These are phyloP conservation scores for Artemisia annua DNA, from an alignment of 129 eudicot genomes.

Conservation along the genomic window DNA sequence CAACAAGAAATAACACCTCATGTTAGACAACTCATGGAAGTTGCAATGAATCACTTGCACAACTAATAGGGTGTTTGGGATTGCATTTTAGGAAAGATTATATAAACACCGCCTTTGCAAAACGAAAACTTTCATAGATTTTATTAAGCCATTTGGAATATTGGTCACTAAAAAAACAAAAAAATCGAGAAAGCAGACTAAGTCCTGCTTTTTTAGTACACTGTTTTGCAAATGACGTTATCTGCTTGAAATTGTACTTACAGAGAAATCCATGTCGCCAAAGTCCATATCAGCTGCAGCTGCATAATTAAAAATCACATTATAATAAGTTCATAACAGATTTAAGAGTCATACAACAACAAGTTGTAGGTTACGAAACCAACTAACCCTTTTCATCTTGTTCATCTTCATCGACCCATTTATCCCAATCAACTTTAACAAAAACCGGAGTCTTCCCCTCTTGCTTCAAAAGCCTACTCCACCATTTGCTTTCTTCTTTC, in stretches of 20 bases:
- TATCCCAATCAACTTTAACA: slow-evolving; percentile 83
- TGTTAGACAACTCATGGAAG: not conserved
- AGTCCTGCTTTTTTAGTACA: too few relatives aligned
- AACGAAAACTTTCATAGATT: too few relatives aligned
- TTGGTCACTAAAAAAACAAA: too few relatives aligned
- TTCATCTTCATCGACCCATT: slow-evolving; percentile 92
- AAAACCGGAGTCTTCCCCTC: slow-evolving; percentile 69
- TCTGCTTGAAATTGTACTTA: slow-evolving; percentile 30
- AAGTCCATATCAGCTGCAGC: slow-evolving; percentile 56
- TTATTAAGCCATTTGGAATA: too few relatives aligned
- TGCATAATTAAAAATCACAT: slow-evolving; percentile 25
- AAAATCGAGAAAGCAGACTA: too few relatives aligned
- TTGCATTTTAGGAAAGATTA: too few relatives aligned
- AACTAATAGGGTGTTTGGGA: not conserved
- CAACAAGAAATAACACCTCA: not conserved
- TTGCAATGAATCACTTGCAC: not conserved
- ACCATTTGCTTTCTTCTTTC: slow-evolving; percentile 84
- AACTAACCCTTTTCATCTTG: slow-evolving; percentile 49
- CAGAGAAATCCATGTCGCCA: slow-evolving; percentile 70
- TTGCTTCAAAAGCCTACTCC: slow-evolving; percentile 69
- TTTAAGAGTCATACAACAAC: not conserved
- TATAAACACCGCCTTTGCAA: too few relatives aligned
- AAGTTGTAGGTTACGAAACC: not conserved
- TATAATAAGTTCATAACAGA: not conserved
- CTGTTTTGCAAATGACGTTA: too few relatives aligned